Percentiles rank a stretch among this genome's conserved stretches.
phyloP scores from a whole-genome alignment of 2,329 filamentous ascomycete species.

The Colletotrichum destructivum region DNA sequence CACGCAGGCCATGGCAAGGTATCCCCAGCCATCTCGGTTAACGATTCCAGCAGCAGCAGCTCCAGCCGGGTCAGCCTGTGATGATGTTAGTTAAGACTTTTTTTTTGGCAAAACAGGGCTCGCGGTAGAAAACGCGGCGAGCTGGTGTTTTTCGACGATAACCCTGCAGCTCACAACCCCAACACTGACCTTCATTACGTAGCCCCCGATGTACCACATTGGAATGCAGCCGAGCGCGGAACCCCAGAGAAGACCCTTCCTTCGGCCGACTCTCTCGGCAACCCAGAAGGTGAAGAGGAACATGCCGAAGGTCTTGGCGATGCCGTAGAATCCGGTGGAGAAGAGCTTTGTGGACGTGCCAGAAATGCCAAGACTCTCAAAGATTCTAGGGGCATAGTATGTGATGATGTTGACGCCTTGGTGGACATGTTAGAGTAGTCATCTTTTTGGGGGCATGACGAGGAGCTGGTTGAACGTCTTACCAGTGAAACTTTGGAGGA shows the following conservation, averaged over 20 bases:
- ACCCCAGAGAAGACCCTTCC: conserved; percentile 62
- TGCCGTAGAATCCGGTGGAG: conserved; percentile 59
- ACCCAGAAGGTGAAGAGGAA: conserved; percentile 60
- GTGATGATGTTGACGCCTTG: conserved; percentile 72
- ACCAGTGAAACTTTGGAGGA: conserved; percentile 52
- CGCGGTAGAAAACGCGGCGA: no score
- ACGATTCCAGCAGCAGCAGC: conserved; percentile 63
- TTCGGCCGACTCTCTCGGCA: conserved; percentile 63
- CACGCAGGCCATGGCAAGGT: conserved; percentile 61
- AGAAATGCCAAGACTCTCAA: conserved; percentile 55
- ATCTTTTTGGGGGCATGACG: no score
- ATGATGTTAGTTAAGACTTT: no score
- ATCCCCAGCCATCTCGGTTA: conserved; percentile 57
- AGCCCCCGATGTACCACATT: conserved; percentile 58
- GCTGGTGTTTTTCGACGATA: no score
- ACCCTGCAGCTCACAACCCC: no score
- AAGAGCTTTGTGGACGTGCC: conserved; percentile 54
- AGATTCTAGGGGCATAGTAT: conserved; percentile 64
- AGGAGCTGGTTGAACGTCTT: conserved; percentile 9
- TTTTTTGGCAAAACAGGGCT: no score
- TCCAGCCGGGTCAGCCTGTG: conserved; percentile 49
- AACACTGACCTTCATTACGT: conserved; percentile 46
- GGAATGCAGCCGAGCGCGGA: conserved; percentile 56
- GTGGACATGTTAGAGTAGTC: background rate
- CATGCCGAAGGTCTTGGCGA: conserved; percentile 55